Base-by-base conservation (phyloP, 495 filamentous ascomycete species). In the Aspergillus diversus region DNA sequence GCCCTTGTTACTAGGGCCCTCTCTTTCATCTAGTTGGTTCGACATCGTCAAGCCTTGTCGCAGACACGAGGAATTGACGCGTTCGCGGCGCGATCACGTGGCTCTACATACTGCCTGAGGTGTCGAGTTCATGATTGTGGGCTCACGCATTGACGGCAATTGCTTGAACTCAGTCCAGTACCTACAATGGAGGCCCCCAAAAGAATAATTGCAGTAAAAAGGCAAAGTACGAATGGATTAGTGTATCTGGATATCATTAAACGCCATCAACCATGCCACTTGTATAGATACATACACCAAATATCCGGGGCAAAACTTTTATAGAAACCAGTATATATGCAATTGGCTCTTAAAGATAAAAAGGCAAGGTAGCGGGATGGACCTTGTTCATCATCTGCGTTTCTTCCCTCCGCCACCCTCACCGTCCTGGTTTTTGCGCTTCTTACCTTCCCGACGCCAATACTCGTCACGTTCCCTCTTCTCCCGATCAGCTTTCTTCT, bases 361-460 rank as follows among this genome's bases (percentile, higher is more conserved):
- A 27, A 17, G 16, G 31, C 3, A 43, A 43, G 3, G 11, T 11
- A 17, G 21, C 21, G 47, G 47, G 21, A 17, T 48, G 31, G 43
- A 56, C 46, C 31, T 49, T 56, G 39, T 47, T 54, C 50, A 46
- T 75, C 71, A 78, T 65, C 74, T 81, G 69, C 88, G 83, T 80
- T 89, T 87, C 77, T 91, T 92, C 32, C 89, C 86, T n/a, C 86
- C 84, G 46, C 85, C 89, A 55, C 86, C 90, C 17, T 80, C 84
- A 16, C 84, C 85, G 43, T 77, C 81, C 0, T 81, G 52, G 15
- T 81, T 80, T 73, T 88, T 92, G 70, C 95, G 84, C 83, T 99
- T 99, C 84, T 88, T 92, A n/a, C 95, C 96, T 79, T 97, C 96
- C 63, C 85, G 87, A 64, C 87, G 81, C 95, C 95, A 99, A 77